Percentiles rank a stretch among this genome's conserved stretches.
These are phyloP conservation scores for Salix caprea DNA, from an alignment of 345 rosid genomes.

Conservation along the genomic window DNA sequence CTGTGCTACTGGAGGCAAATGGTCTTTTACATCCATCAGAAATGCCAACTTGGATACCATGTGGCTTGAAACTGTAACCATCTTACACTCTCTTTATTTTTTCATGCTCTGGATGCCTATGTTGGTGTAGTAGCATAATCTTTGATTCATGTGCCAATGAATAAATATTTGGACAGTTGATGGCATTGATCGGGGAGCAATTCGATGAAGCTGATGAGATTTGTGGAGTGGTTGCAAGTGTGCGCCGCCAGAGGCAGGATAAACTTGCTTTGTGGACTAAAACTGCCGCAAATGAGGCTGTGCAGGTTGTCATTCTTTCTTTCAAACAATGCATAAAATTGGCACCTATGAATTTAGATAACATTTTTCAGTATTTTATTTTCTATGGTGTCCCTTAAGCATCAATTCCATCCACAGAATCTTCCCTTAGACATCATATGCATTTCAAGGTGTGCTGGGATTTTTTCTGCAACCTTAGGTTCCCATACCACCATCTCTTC, in stretches of 20 bases:
- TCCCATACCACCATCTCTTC: not conserved
- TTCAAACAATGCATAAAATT: not conserved
- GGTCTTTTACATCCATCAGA: slow-evolving; percentile 55
- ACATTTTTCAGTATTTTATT: not conserved
- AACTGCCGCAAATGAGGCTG: slow-evolving; percentile 87
- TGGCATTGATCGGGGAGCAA: slow-evolving; percentile 97
- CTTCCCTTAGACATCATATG: not conserved
- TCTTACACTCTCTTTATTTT: not conserved
- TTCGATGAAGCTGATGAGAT: slow-evolving; percentile 85
- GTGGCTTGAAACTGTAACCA: slow-evolving; percentile 85
- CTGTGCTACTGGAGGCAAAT: slow-evolving; percentile 89
- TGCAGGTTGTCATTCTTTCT: slow-evolving; percentile 42
- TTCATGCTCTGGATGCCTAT: not conserved
- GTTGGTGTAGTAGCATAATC: not conserved
- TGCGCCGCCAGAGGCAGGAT: slow-evolving; percentile 85
- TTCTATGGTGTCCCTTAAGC: not conserved
- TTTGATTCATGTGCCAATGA: not conserved
- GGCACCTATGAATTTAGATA: not conserved
- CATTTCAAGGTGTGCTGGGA: not conserved
- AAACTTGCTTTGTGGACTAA: slow-evolving; percentile 88
- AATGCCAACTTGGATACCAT: slow-evolving; percentile 52
- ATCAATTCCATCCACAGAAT: not conserved
- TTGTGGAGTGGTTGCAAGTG: slow-evolving; percentile 90
- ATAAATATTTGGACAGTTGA: slow-evolving; percentile 41
- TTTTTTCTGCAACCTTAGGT: not conserved